Evolutionary conservation across 1,284 basidiomycete species (phyloP), one percentile per base, ranked within the genome.

Genomic region (Xanthoconium separans): DNA sequence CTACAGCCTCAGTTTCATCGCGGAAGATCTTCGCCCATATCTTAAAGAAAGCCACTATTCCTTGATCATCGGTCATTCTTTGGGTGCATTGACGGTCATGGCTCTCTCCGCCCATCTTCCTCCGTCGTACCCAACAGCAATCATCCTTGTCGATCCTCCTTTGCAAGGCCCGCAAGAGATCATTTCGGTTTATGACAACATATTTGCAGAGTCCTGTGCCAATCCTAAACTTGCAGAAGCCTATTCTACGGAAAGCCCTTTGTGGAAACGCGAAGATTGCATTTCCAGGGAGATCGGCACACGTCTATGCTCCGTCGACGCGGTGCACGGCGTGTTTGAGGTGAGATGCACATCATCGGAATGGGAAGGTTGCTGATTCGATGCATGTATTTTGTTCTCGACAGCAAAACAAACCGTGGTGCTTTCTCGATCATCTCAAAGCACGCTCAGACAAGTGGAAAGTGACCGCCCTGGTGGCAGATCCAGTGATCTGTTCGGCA

Each of bases 41-140:
- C 47, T 65, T 16, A 30, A 41, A 27, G 45, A 42, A 20, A 58
- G 41, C 30, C 48, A 53, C 20, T 61, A 53, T 44, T 58, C 59
- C 31, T 37, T 61, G 45, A 45, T 64, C 53, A 53, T 63, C 1
- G 59, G 55, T 24, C 63, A 55, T 50, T 65, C 61, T 15, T 33
- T 62, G 12, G 61, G 61, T 24, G 55, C 41, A 27, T 36, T 61
- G n/a, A 60, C 53, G 8, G 31, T 40, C 34, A 39, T 61, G 46
- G 57, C 61, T 22, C 52, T 63, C 49, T 52, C 56, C 52, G 52
- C 51, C 20, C 43, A 41, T 44, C 30, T 65, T 16, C 36, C 63
- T 30, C 33, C 30, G 31, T 46, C 51, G 6, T 44, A 53, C 36
- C 58, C 40, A 15, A 59, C 44, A 12, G 51, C 58, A 4, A 45